Evolutionary conservation across 345 rosid genomes (phyloP), one percentile per base, ranked within the genome.

Genomic region (Rubroshorea leprosula): DNA sequence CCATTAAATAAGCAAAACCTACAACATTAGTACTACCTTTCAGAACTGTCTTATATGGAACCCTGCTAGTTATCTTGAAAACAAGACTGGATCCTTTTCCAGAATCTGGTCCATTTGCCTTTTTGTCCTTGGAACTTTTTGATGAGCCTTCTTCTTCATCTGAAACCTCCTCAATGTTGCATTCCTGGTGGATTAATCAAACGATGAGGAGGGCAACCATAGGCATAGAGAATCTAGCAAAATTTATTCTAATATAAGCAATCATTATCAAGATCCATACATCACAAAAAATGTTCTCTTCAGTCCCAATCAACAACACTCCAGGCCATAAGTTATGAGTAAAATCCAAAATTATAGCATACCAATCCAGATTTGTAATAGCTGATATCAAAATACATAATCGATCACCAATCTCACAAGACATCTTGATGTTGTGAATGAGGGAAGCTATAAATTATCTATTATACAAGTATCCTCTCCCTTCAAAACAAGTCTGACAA

Each of bases 41-140:
- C 52, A 87, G 68, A 57, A 87, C 89, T 58, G 97, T 93, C 75
- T 93, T 89, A 71, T 93, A 93, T 13, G 88, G 90, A 70, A 93
- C 94, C 77, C 65, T 87, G 74, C 95, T 83, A 23, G 87, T 83
- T 71, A 89, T 79, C 80, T 89, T 89, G 74, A 93, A 89, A 29
- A 81, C 76, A 60, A 89, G 96, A 76, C 75, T 72, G 24, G 81
- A 69, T 64, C 68, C 82, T 76, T 82, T 85, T 35, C 41, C 41
- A 35, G 41, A 6, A 60, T 78, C 86, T 18, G 91, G 89, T 57
- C 99, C 97, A 75, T 87, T 86, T 26, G 84, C 74, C 69, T 86
- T 91, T 72, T 86, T 88, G 65, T 91, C 95, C 82, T 86, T 88
- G 0, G 77, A 80, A 72, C 85, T 79, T 74, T 91, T 91, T 22